phyloP scores from a whole-genome alignment of 345 rosid species.

The Laguncularia racemosa region DNA sequence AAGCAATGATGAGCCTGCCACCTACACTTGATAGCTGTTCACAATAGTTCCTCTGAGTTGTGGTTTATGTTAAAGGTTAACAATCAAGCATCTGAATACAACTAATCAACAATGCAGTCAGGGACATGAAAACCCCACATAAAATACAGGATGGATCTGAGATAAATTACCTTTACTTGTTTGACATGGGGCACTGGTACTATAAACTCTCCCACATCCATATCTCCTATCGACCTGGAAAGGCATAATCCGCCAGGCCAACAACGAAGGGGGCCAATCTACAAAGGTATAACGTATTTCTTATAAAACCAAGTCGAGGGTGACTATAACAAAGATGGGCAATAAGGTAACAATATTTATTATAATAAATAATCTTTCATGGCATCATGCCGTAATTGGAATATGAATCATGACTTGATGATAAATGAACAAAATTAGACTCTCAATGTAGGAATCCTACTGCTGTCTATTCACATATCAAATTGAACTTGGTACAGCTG shows the following conservation, averaged over 20 bases:
- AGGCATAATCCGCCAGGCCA: conserved; percentile 97
- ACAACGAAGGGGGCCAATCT: conserved; percentile 89
- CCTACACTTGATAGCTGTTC: conserved; percentile 69
- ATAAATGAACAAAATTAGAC: no score
- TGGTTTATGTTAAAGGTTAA: no score
- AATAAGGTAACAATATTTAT: not conserved
- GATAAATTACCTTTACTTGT: conserved; percentile 67
- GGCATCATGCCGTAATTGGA: no score
- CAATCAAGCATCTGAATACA: not conserved
- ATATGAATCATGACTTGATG: no score
- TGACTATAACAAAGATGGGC: not conserved
- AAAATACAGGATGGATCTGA: not conserved
- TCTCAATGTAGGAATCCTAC: no score
- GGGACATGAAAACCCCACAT: no score
- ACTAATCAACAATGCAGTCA: not conserved
- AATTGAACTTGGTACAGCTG: no score
- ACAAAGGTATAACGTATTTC: conserved; percentile 2
- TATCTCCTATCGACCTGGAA: conserved; percentile 90
- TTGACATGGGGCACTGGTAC: conserved; percentile 87
- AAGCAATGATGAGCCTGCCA: conserved; percentile 86
- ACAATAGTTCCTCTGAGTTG: no score
- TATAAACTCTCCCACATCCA: conserved; percentile 90
- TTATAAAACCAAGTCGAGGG: not conserved
- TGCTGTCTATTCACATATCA: no score
- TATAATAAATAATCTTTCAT: no score